Evolutionary conservation across 164 flowering plant species (phyloP).

Genomic region (Protea cynaroides): DNA sequence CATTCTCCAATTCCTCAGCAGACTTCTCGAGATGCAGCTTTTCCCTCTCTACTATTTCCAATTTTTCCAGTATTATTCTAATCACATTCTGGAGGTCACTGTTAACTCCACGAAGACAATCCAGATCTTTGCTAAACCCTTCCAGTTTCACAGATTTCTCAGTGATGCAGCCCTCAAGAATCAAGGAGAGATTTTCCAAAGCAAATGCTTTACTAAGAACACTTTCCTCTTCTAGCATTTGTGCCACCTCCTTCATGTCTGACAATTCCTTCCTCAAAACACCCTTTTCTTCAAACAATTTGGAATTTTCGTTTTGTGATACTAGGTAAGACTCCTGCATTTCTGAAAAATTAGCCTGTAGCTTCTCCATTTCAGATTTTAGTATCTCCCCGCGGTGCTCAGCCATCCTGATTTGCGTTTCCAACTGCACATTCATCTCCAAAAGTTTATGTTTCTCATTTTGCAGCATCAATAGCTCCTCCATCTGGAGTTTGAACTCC

Average conservation of each 20-base stretch:
- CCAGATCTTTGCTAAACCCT: slow-evolving; percentile 32
- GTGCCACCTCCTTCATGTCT: slow-evolving; percentile 38
- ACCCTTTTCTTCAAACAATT: slow-evolving; percentile 35
- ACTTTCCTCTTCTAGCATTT: slow-evolving; percentile 39
- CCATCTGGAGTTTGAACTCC: slow-evolving; percentile 5
- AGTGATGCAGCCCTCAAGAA: slow-evolving; percentile 26
- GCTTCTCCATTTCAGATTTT: slow-evolving; percentile 3
- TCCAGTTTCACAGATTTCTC: slow-evolving; percentile 47
- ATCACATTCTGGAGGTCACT: slow-evolving; percentile 34
- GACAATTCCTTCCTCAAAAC: slow-evolving; percentile 32
- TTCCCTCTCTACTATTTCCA: slow-evolving; percentile 39
- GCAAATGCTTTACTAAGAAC: slow-evolving; percentile 26
- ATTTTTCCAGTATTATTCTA: slow-evolving; percentile 20
- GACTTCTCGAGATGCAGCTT: slow-evolving; percentile 35
- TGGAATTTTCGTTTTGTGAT: slow-evolving; percentile 35
- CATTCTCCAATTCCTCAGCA: slow-evolving; percentile 34
- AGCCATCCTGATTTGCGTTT: slow-evolving; percentile 1
- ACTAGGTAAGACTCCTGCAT: slow-evolving; percentile 26
- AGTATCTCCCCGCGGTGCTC: slow-evolving; percentile 8
- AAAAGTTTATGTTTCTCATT: slow-evolving; percentile 3
- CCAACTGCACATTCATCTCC: slow-evolving; percentile 10
- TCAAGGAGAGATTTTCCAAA: slow-evolving; percentile 19
- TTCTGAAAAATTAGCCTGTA: slow-evolving; percentile 1
- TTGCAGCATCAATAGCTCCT: slow-evolving; percentile 1
- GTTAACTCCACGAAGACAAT: slow-evolving; percentile 28